Evolutionary conservation across 108 stramenopile species (phyloP), one percentile per base, ranked within the genome.

Genomic region (Aurantiochytrium sp.): DNA sequence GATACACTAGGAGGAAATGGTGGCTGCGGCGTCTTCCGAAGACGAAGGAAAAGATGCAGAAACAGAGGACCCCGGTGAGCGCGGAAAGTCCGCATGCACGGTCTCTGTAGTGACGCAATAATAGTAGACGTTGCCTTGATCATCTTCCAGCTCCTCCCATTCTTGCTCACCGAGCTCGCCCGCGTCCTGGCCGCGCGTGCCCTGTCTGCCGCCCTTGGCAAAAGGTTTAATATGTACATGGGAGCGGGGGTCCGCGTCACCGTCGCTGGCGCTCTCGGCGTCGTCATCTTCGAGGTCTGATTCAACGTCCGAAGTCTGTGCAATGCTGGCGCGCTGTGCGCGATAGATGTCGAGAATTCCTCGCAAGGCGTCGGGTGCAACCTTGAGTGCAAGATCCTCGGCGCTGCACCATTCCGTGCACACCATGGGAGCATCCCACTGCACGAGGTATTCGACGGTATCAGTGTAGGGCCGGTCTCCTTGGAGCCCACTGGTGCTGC

Each of bases 81-180:
- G 8, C 55, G 55, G 55, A 57, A 3, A 57, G 16, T 57, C 55
- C 55, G 55, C 35, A 23, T 69, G 64, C 8, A 69, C 64, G 42
- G 64, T 69, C 25, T 69, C 64, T 69, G 76, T 83, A 45, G 76
- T 83, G 49, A 83, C 25, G 76, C 76, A 83, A 35, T 83, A 83
- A 23, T 83, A 83, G 49, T 53, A 83, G 23, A 83, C 51, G 76
- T 83, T 83, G n/a, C 76, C 76, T 16, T 53, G 45, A 18, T 83
- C 76, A 23, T 83, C 76, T 23, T 83, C 76, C 25, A 47, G 51
- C n/a, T 83, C 76, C 76, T 83, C 76, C 76, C 76, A 83, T 28
- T 83, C 76, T 53, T 83, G 51, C 51, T 83, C 76, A 2, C 49
- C 3, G 49, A 45, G 23, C 45, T 53, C n/a, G 51, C 23, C 2